Base-by-base conservation (phyloP, 2,329 filamentous ascomycete genomes). In the Sarocladium kiliense region DNA sequence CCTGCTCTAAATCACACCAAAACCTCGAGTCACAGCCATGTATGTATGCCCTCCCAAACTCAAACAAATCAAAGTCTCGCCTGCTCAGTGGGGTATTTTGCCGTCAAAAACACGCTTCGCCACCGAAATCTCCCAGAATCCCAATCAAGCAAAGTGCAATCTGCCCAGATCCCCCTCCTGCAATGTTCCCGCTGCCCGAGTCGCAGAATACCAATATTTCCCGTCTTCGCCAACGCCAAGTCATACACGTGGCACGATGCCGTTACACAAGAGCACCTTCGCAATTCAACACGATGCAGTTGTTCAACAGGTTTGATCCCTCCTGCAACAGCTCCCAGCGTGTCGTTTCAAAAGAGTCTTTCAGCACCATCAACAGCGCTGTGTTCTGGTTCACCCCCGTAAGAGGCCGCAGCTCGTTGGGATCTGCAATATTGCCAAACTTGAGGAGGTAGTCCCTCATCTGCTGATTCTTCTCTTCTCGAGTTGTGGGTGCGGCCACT, bases 241-340 rank as follows among this genome's bases (percentile, higher is more conserved):
- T n/a, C n/a, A n/a, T n/a, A n/a, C n/a, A n/a, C n/a, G n/a, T n/a
- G n/a, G n/a, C n/a, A n/a, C n/a, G n/a, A 39, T n/a, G 9, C 16
- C 12, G 16, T 62, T 53, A 68, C n/a, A 58, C 47, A 47, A 70
- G 58, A 16, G 59, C 63, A 16, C 62, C 66, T 9, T 67, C 68
- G 14, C 65, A 60, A 32, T 69, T 71, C 7, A 71, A 64, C n/a
- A 65, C 60, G 60, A 96, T 89, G 68, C 92, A 96, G 67, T 91
- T 94, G 55, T 79, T 85, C 65, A 97, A 70, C 58, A 96, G 74
- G 21, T 83, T 87, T 30, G 88, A 88, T 34, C 91, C 93, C 71
- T 97, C 94, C 56, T 94, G 87, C 59, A 97, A 75, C 55, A 97
- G 74, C 74, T 97, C 92, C 93, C 93, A 97, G 50, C 91, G 80